Conservation (phyloP, 768 basidiomycete species). For the Neoboletus subvelutipes region DNA sequence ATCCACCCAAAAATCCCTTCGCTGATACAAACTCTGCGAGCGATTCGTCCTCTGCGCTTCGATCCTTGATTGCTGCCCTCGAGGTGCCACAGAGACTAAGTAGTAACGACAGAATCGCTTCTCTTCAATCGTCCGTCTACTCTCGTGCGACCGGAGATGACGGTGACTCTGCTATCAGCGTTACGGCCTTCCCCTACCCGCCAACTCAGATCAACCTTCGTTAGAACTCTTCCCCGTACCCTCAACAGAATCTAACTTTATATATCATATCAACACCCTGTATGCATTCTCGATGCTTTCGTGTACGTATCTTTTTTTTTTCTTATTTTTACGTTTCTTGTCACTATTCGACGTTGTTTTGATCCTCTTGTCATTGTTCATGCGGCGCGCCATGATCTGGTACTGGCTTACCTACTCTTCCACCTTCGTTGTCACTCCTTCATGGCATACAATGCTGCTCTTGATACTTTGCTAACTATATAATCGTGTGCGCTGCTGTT, state of each 20-base stretch:
- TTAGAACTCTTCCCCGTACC: constrained; percentile 3
- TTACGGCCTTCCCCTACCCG: constrained; percentile 32
- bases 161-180: constrained; percentile 26
- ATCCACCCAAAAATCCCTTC: constrained; percentile 41
- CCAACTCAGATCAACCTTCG: constrained; percentile 17
- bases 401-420: constrained; percentile 13
- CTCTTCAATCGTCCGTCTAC: constrained; percentile 53
- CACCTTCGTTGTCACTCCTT: constrained; percentile 12
- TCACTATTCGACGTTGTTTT: constrained; percentile 2
- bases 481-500: constrained; percentile 12
- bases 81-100: constrained; percentile 46
- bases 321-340: constrained; percentile 9
- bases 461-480: background rate
- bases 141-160: constrained; percentile 30
- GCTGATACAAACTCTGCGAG: constrained; percentile 34
- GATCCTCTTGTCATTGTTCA: constrained; percentile 8
- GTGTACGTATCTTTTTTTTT: constrained; percentile 18
- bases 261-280: constrained; percentile 5
- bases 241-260: background rate
- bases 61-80: constrained; percentile 68
- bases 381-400: constrained; percentile 13
- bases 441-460: constrained; percentile 7
- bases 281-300: constrained; percentile 13
- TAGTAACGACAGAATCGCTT: constrained; percentile 52
- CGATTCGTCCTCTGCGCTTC: constrained; percentile 41